Evolutionary conservation across 1,139 yeast species (phyloP), one percentile per base, ranked within the genome.

Genomic region (Lodderomyces metapsilosis): DNA sequence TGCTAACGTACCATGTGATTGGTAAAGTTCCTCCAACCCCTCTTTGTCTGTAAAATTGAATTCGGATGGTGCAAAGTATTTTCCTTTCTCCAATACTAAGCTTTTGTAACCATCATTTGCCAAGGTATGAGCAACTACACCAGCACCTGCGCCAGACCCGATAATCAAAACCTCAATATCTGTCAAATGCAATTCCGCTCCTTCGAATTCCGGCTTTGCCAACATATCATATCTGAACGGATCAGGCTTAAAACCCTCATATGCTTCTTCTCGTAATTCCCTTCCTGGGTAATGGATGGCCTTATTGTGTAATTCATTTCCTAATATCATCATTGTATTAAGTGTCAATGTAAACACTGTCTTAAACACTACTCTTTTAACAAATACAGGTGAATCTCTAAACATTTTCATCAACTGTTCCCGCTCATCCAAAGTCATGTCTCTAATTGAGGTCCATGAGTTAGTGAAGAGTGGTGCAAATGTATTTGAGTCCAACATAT

Each of bases 101-200:
- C 74, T 71, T 30, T 59, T 64, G 51, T 55, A 61, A 8, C 83
- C 83, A 27, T 64, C 67, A 11, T 64, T 56, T 2, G 76, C 61
- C 40, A 79, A 65, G 2, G 78, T 66, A 38, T 74, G 71, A 2
- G 82, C 83, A 0, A 68, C 76, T 0, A 78, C 84, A 4, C 83
- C 83, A 1, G 81, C 78, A 4, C 82, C 81, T 15, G 77, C 61
- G 2, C 84, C 84, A 4, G 81, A 74, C 2, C 84, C 84, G 36
- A 79, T 64, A 36, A 79, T 66, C 18, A 76, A 60, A 5, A 64
- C 82, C 48, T 78, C 70, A 33, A 66, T 54, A 16, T 67, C 61
- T 5, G 74, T 72, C 36, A 71, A 46, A 40, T 64, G 56, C 38
- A 72, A 57, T 43, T 65, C 72, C 12, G 56, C 45, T 6, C 63